phyloP scores from a whole-genome alignment of 306 rosid species.

The Rosa multiflora region DNA sequence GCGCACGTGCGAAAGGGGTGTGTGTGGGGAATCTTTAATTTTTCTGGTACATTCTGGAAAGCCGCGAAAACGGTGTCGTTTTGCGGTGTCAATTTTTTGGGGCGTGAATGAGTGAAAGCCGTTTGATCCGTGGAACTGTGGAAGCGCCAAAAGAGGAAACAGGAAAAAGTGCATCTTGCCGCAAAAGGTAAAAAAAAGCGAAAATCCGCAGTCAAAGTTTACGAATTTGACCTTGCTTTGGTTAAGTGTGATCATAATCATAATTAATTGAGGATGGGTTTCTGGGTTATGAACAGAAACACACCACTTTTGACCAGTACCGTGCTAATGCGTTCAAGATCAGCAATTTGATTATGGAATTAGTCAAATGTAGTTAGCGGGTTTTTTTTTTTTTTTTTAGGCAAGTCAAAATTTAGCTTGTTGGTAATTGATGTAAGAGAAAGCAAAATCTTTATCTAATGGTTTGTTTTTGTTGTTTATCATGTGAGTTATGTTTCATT shows the following conservation, averaged over 20 bases:
- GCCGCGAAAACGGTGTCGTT: neutral
- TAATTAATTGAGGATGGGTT: neutral
- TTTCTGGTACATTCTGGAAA: slow-evolving; percentile 12
- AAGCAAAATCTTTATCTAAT: neutral
- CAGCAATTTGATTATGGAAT: neutral
- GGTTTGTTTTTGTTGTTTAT: neutral
- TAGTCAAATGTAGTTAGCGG: neutral
- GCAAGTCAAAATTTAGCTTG: neutral
- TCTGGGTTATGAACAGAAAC: neutral
- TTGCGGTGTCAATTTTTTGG: neutral
- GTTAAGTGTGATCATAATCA: neutral
- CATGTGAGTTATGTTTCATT: neutral
- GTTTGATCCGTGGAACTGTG: neutral
- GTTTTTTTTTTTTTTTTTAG: neutral
- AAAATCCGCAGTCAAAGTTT: neutral
- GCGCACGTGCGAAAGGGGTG: neutral
- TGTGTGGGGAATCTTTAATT: neutral
- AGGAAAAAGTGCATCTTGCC: neutral
- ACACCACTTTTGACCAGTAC: neutral
- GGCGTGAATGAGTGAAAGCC: neutral
- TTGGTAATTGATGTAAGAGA: neutral
- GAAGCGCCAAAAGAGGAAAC: neutral
- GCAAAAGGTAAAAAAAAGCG: neutral
- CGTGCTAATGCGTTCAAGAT: neutral
- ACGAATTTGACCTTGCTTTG: neutral